phyloP scores from a whole-genome alignment of 2,329 filamentous ascomycete species.

The Arthrobotrys entomopaga region DNA sequence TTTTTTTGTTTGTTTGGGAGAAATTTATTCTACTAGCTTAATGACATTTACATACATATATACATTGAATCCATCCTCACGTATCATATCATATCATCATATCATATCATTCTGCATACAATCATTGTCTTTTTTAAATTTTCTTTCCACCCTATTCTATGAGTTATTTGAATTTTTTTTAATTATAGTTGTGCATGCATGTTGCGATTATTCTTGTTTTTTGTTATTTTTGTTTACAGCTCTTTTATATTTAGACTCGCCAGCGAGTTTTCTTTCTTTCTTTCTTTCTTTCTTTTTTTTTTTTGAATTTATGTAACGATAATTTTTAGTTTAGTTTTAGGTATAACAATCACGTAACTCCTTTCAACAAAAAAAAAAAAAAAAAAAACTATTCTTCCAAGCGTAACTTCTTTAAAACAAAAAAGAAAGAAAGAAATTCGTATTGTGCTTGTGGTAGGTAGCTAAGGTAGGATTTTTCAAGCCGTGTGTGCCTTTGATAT shows the following conservation, averaged over 20 bases:
- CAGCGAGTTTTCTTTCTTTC: slow-evolving; percentile 38
- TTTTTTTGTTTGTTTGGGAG: slow-evolving; percentile 8
- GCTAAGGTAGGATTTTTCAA: too few species aligned
- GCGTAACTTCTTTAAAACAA: neutral
- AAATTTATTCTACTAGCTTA: slow-evolving; percentile 25
- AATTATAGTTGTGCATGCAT: neutral
- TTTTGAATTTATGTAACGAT: slow-evolving; percentile 38
- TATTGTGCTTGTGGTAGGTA: too few species aligned
- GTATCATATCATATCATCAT: neutral
- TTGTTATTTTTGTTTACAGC: neutral
- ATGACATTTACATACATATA: neutral
- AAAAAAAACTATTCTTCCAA: too few species aligned
- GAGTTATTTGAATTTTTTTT: neutral
- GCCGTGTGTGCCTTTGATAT: too few species aligned
- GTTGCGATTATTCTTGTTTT: neutral
- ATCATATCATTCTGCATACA: slow-evolving; percentile 4
- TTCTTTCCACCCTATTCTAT: neutral
- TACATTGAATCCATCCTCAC: too few species aligned
- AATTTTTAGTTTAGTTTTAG: slow-evolving; percentile 15
- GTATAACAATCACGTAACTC: neutral
- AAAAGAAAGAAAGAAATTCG: neutral
- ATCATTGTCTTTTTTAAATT: slow-evolving; percentile 3
- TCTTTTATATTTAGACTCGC: slow-evolving; percentile 27
- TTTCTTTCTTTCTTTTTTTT: too few species aligned
- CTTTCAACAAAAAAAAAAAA: neutral